These are phyloP conservation scores for Penicillium sp. DNA, from an alignment of 2,329 filamentous ascomycete species.

Conservation along the genomic window DNA sequence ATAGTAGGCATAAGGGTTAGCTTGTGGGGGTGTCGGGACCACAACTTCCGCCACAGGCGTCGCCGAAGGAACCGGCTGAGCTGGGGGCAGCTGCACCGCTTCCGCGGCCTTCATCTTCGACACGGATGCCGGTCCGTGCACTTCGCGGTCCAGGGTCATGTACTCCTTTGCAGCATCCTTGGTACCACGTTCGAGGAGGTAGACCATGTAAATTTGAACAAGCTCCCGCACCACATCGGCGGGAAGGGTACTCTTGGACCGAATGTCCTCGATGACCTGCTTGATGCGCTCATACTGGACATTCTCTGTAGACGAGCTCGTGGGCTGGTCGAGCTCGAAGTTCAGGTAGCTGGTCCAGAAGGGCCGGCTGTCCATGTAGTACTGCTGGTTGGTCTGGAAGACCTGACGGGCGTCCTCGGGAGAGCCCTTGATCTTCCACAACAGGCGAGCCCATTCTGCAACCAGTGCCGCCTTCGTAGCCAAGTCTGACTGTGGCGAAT, in stretches of 20 bases:
- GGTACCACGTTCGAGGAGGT: constrained; percentile 73
- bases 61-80: too few species aligned
- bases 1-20: constrained; percentile 24
- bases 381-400: constrained; percentile 71
- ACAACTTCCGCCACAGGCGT: too few species aligned
- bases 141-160: constrained; percentile 69
- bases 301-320: constrained; percentile 54
- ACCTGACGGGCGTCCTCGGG: constrained; percentile 72
- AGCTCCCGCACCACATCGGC: constrained; percentile 63
- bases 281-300: constrained; percentile 67
- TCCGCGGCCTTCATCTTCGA: too few species aligned
- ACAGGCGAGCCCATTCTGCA: constrained; percentile 73
- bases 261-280: constrained; percentile 66
- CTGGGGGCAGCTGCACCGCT: too few species aligned
- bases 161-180: constrained; percentile 81
- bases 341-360: constrained; percentile 87
- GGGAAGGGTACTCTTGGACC: constrained; percentile 62
- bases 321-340: constrained; percentile 80
- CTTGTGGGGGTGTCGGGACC: too few species aligned
- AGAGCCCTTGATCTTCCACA: constrained; percentile 81
- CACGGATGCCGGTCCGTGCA: constrained; percentile 58
- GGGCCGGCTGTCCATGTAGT: constrained; percentile 71
- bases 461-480: constrained; percentile 79
- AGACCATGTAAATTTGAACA: constrained; percentile 68
- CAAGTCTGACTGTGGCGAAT: constrained; percentile 60